A percentile compares a stretch with the other conserved stretches of the same genome.
These are phyloP conservation scores for Quercus berberidifolia DNA, from an alignment of 306 rosid genomes.

Conservation along the genomic window DNA sequence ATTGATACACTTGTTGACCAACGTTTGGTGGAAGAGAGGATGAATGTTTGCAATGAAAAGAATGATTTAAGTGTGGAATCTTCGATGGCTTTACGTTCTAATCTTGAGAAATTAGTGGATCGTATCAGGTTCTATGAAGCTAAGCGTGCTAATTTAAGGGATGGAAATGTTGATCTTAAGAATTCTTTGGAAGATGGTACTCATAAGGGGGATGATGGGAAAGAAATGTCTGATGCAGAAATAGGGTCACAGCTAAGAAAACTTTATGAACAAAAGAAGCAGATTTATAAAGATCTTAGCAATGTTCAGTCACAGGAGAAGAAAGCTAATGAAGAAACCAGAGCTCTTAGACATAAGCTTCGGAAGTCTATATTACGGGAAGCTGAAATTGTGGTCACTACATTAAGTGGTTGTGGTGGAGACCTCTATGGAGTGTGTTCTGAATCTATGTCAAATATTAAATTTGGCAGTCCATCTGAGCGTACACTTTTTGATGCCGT, in stretches of 20 bases:
- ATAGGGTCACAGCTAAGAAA: slow-evolving; percentile 57
- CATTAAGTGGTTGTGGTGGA: slow-evolving; percentile 93
- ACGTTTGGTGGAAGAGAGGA: slow-evolving; percentile 71
- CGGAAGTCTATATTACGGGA: slow-evolving; percentile 87
- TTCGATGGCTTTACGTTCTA: slow-evolving; percentile 55
- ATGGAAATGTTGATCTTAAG: slow-evolving; percentile 49
- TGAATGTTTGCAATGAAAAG: slow-evolving; percentile 49
- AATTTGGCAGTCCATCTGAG: slow-evolving; percentile 79
- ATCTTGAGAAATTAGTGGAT: slow-evolving; percentile 75
- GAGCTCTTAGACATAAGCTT: slow-evolving; percentile 59
- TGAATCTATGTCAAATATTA: slow-evolving; percentile 66
- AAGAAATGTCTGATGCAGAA: slow-evolving; percentile 62
- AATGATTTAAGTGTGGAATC: slow-evolving; percentile 49
- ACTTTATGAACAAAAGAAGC: slow-evolving; percentile 83
- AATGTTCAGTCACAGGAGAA: slow-evolving; percentile 73
- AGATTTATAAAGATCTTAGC: slow-evolving; percentile 77
- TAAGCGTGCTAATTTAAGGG: slow-evolving; percentile 68
- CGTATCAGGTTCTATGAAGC: slow-evolving; percentile 77
- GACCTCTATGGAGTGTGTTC: slow-evolving; percentile 89
- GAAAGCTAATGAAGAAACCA: slow-evolving; percentile 76
- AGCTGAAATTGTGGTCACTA: slow-evolving; percentile 87
- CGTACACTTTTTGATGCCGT: slow-evolving; percentile 85
- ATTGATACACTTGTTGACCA: slow-evolving; percentile 93
- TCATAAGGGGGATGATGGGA: slow-evolving; percentile 40
- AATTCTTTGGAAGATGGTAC: slow-evolving; percentile 35